phyloP scores from a whole-genome alignment of 2,329 filamentous ascomycete genomes.

The Clarireedia paspali region DNA sequence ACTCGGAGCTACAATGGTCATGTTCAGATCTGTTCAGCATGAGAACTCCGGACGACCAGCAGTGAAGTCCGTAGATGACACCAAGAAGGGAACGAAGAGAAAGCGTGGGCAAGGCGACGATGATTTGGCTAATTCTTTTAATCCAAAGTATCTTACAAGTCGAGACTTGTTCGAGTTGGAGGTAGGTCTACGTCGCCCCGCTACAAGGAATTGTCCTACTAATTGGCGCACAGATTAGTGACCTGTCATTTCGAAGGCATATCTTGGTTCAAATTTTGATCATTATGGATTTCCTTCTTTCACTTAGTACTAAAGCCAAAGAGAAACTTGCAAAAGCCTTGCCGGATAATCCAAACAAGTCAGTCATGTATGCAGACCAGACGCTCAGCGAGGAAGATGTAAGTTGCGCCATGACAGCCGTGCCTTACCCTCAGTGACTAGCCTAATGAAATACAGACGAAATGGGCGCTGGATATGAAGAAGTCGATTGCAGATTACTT shows the following conservation, averaged over 20 bases:
- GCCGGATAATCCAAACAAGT: conserved; percentile 59
- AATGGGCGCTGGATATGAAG: conserved; percentile 79
- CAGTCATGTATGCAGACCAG: conserved; percentile 74
- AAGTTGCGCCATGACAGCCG: conserved; percentile 36
- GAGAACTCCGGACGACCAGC: conserved; percentile 38
- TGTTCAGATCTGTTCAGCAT: conserved; percentile 62
- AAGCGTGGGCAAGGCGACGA: conserved; percentile 56
- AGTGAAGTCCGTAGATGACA: conserved; percentile 53
- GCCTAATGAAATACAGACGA: conserved; percentile 44
- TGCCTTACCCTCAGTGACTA: conserved; percentile 1
- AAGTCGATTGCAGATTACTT: conserved; percentile 75
- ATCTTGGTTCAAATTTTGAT: conserved; percentile 94
- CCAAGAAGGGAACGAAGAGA: conserved; percentile 59
- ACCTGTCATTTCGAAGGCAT: conserved; percentile 88
- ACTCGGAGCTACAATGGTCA: conserved; percentile 55
- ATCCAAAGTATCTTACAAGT: conserved; percentile 98
- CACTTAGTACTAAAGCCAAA: conserved; percentile 74
- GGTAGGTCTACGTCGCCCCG: conserved; percentile 39
- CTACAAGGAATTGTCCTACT: conserved; percentile 14
- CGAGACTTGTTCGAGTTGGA: conserved; percentile 93
- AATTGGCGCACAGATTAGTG: conserved; percentile 58
- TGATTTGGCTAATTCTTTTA: conserved; percentile 69
- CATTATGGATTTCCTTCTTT: conserved; percentile 90
- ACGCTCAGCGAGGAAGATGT: conserved; percentile 76
- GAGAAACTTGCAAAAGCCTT: conserved; percentile 61